Conservation (phyloP, 352 stramenopile species). For the Phytophthora colocasiae region DNA sequence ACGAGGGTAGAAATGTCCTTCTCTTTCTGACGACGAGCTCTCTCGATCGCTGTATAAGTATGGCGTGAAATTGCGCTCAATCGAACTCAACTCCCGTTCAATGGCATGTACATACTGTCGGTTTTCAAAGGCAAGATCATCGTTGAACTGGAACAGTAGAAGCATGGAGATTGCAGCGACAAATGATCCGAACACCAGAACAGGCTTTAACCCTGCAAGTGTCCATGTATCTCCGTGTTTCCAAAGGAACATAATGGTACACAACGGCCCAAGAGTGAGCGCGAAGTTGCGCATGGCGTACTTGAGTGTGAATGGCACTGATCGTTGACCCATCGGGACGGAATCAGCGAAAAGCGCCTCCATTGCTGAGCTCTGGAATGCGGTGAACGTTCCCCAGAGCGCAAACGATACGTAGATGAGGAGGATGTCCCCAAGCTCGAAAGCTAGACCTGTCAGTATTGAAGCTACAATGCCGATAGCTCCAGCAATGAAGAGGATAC, state of each 20-base stretch:
- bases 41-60: conserved; percentile 48
- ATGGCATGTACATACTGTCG: conserved; percentile 55
- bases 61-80: conserved; percentile 68
- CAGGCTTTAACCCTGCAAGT: conserved; percentile 58
- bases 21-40: conserved; percentile 10
- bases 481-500: conserved; percentile 49
- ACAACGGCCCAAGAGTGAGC: conserved; percentile 59
- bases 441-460: conserved; percentile 50
- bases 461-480: conserved; percentile 47
- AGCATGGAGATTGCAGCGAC: conserved; percentile 67
- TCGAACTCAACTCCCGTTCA: conserved; percentile 70
- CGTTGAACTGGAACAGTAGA: conserved; percentile 79
- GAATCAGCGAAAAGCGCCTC: conserved; percentile 90
- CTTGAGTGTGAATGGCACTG: conserved; percentile 81
- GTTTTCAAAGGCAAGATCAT: conserved; percentile 81
- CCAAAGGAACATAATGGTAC: conserved; percentile 72
- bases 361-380: conserved; percentile 75
- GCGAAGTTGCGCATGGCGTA: conserved; percentile 65
- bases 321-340: conserved; percentile 68
- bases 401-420: conserved; percentile 73
- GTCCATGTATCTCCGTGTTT: conserved; percentile 82
- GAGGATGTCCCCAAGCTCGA: conserved; percentile 49
- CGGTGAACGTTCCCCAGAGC: conserved; percentile 83
- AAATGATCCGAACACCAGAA: conserved; percentile 73
- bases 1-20: conserved; percentile 4